These are phyloP conservation scores for Pyrenula massariospora DNA, from an alignment of 495 filamentous ascomycete genomes.

Conservation along the genomic window DNA sequence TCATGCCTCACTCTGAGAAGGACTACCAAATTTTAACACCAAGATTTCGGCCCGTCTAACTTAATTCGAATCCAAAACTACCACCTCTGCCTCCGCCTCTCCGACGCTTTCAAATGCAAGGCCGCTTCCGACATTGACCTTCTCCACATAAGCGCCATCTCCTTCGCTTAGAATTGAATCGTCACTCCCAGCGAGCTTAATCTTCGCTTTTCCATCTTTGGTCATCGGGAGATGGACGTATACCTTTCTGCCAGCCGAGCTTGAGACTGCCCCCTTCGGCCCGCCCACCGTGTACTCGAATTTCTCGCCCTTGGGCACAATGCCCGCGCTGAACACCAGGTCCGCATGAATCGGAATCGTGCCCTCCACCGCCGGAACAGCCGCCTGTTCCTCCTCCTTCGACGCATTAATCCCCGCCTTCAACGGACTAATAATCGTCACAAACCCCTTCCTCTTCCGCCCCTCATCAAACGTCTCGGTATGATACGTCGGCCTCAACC, in stretches of 20 bases:
- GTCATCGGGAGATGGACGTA: constrained; percentile 70
- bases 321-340: constrained; percentile 61
- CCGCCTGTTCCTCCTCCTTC: constrained; percentile 41
- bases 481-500: constrained; percentile 59
- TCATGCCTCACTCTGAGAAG: no score
- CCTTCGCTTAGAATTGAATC: constrained; percentile 54
- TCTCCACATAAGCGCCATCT: constrained; percentile 58
- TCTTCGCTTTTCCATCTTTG: constrained; percentile 53
- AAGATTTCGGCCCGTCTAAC: no score
- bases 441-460: constrained; percentile 52
- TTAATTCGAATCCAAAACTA: constrained; percentile 45
- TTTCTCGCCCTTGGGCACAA: constrained; percentile 39
- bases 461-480: constrained; percentile 56
- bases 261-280: constrained; percentile 18
- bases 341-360: constrained; percentile 75
- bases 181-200: constrained; percentile 50
- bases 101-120: constrained; percentile 52
- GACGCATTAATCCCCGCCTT: constrained; percentile 49
- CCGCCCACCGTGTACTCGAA: constrained; percentile 55
- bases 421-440: constrained; percentile 60
- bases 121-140: constrained; percentile 44
- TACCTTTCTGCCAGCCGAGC: constrained; percentile 49
- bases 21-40: no score
- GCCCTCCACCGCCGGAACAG: constrained; percentile 38
- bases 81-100: constrained; percentile 54